Conservation (phyloP, 2,329 filamentous ascomycete species). For the Seiridium unicorne region DNA sequence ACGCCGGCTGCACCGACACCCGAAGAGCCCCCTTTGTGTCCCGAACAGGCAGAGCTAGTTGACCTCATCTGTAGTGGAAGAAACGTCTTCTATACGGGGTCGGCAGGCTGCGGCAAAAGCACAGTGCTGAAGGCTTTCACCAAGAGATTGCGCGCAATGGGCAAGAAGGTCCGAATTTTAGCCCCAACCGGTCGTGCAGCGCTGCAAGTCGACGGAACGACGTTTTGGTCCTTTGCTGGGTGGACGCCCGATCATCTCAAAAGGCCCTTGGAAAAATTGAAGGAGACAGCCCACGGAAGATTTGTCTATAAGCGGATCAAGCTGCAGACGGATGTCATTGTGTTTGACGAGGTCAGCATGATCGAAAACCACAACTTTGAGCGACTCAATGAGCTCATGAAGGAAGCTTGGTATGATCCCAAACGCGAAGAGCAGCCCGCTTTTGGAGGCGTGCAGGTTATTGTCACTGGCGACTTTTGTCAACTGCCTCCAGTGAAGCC, state of each 20-base stretch:
- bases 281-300: slow-evolving; percentile 25
- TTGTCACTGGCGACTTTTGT: slow-evolving; percentile 60
- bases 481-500: slow-evolving; percentile 59
- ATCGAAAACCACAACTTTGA: slow-evolving; percentile 54
- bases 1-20: neutral
- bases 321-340: slow-evolving; percentile 47
- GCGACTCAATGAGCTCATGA: slow-evolving; percentile 47
- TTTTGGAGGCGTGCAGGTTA: slow-evolving; percentile 50
- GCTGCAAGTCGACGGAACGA: slow-evolving; percentile 53
- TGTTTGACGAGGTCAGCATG: slow-evolving; percentile 69
- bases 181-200: slow-evolving; percentile 62
- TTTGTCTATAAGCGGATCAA: slow-evolving; percentile 33
- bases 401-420: slow-evolving; percentile 25
- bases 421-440: slow-evolving; percentile 12
- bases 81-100: slow-evolving; percentile 64
- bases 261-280: slow-evolving; percentile 33
- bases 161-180: slow-evolving; percentile 45
- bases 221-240: slow-evolving; percentile 56
- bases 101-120: slow-evolving; percentile 60
- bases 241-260: slow-evolving; percentile 50
- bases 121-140: slow-evolving; percentile 51
- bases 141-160: slow-evolving; percentile 29
- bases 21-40: slow-evolving; percentile 33
- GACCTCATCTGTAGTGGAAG: slow-evolving; percentile 46
- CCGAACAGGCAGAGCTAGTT: slow-evolving; percentile 47